Evolutionary conservation across 2,329 filamentous ascomycete species (phyloP).

Genomic region (Trichoderma endophyticum): DNA sequence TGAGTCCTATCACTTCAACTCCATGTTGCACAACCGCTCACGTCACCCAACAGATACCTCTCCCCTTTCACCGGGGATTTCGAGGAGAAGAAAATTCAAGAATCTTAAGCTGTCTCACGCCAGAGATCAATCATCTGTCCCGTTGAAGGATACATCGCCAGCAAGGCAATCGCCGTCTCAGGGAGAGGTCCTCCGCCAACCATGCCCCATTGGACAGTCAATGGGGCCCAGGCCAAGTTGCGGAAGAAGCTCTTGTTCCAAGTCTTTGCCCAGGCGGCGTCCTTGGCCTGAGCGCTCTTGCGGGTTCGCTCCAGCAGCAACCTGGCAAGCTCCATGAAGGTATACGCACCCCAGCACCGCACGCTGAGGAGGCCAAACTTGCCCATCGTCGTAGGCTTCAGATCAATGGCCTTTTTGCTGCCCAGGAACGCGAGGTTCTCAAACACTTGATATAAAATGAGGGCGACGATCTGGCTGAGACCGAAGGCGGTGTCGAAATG

Average conservation of each 20-base stretch:
- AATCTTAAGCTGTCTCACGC: conserved; percentile 36
- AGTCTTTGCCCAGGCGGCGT: conserved; percentile 43
- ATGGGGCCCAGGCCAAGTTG: conserved; percentile 73
- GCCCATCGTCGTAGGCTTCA: conserved; percentile 54
- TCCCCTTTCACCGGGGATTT: neutral
- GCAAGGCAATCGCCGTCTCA: conserved; percentile 40
- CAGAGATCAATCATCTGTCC: conserved; percentile 47
- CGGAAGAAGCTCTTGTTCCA: conserved; percentile 67
- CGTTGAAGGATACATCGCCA: conserved; percentile 44
- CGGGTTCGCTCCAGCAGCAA: conserved; percentile 50
- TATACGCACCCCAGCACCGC: conserved; percentile 76
- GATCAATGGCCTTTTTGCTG: conserved; percentile 65
- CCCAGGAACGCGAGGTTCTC: conserved; percentile 83
- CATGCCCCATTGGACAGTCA: conserved; percentile 80
- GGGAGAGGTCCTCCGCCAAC: conserved; percentile 54
- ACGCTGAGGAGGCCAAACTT: conserved; percentile 69
- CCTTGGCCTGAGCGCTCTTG: conserved; percentile 35
- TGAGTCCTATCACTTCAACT: neutral
- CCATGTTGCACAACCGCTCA: neutral
- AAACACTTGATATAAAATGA: conserved; percentile 69
- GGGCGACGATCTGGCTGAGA: conserved; percentile 65
- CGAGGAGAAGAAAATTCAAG: neutral
- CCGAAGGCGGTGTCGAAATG: conserved; percentile 50
- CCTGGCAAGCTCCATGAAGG: conserved; percentile 70
- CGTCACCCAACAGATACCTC: neutral